Percentiles rank a stretch among this genome's conserved stretches.
Conservation (phyloP, 495 filamentous ascomycete genomes). For the Tricharina praecox region DNA sequence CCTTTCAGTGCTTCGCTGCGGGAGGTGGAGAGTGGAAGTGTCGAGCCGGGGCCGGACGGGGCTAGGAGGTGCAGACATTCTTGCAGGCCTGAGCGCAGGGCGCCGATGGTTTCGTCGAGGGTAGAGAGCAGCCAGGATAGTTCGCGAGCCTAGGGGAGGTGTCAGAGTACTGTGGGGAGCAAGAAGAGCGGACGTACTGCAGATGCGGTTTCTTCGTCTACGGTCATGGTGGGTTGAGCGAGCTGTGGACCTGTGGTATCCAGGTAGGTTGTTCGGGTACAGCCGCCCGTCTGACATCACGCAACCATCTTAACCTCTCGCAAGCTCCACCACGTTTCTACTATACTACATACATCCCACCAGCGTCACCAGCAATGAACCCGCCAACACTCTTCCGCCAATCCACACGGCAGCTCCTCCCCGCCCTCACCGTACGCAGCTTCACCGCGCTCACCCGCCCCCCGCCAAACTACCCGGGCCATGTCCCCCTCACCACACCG, state of each 20-base stretch:
- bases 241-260: background rate
- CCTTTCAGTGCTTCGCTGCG: conserved; percentile 84
- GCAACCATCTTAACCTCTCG: too few species aligned
- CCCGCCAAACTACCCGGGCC: conserved; percentile 69
- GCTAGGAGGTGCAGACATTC: conserved; percentile 74
- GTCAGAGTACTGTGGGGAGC: background rate
- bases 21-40: conserved; percentile 71
- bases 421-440: background rate
- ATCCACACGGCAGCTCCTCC: background rate
- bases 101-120: conserved; percentile 57
- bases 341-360: background rate
- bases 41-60: conserved; percentile 65
- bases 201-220: conserved; percentile 18
- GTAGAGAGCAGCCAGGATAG: conserved; percentile 71
- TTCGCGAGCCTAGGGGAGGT: conserved; percentile 34
- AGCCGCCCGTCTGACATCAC: conserved; percentile 3
- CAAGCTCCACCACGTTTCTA: background rate
- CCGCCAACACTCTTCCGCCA: conserved; percentile 1
- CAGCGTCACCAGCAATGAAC: background rate
- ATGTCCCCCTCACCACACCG: conserved; percentile 67
- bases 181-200: conserved; percentile 9
- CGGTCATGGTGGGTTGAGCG: conserved; percentile 9
- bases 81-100: conserved; percentile 67
- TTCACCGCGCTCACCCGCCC: conserved; percentile 74
- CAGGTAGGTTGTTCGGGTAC: background rate